Evolutionary conservation across 805 yeast species (phyloP), one percentile per base, ranked within the genome.

Genomic region (Nakazawaea holstii): DNA sequence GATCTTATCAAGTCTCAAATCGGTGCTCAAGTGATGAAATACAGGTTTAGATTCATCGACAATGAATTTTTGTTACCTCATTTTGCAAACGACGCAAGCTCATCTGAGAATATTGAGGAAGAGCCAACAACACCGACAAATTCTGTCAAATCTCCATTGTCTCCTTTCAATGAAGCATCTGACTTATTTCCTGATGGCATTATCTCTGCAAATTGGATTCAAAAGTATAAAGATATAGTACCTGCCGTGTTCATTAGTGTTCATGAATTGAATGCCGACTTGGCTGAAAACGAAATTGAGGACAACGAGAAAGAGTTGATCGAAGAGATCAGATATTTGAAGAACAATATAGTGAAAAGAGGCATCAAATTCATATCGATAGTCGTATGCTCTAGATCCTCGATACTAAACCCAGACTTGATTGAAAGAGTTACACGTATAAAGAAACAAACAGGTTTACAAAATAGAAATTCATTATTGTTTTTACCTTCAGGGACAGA

Each of bases 191-290:
- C 77, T 1, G 62, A 69, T 32, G 70, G 73, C 0, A 52, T 78
- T 1, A 55, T 78, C 29, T 66, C 74, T 1, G 52, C 58, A 1
- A 64, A 73, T 26, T 82, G 87, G 88, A 49, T 80, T 11, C 67
- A 69, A 32, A 80, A 79, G 55, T 77, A 80, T 54, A 62, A 65
- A 27, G 64, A 68, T n/a, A 47, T 63, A 3, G 37, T 67, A n/a
- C 87, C 87, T 0, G 53, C 74, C 1, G 70, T 74, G 0, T 69
- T 72, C 37, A 61, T 81, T 2, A 57, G 74, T 2, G 68, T 78
- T 33, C 70, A 71, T 53, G 71, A 72, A 42, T 50, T 76, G 11
- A 58, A 57, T 15, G 62, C 62, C 9, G 71, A 67, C 17, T 54
- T 58, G 3, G 50, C 55, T 1, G 63, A 61, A 1, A 50, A 53